These are phyloP conservation scores for Colletotrichum salicis DNA, from an alignment of 2,329 filamentous ascomycete genomes.

Conservation along the genomic window DNA sequence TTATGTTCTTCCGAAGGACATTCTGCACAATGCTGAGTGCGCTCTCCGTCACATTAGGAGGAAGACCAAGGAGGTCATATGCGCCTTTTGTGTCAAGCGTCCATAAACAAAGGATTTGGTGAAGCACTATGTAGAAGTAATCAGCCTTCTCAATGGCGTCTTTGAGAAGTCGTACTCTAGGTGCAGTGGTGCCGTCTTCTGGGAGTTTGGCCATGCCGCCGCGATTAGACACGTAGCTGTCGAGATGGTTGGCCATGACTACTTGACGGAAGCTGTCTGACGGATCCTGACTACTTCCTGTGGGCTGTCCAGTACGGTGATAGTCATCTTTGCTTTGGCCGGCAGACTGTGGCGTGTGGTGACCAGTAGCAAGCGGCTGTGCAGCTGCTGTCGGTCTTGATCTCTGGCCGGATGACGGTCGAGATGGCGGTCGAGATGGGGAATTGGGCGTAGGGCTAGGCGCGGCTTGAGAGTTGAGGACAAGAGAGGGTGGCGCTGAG, in stretches of 20 bases:
- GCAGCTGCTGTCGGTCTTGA: background rate
- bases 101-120: slow-evolving; percentile 73
- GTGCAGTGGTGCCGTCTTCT: slow-evolving; percentile 33
- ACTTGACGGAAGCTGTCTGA: background rate
- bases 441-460: background rate
- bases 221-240: background rate
- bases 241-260: slow-evolving; percentile 10
- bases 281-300: background rate
- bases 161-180: slow-evolving; percentile 64
- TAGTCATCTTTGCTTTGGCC: background rate
- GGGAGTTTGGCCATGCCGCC: background rate
- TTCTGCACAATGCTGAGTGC: slow-evolving; percentile 48
- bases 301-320: background rate
- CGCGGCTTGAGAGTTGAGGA: background rate
- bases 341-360: background rate
- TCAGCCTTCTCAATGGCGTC: slow-evolving; percentile 68
- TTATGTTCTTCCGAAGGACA: slow-evolving; percentile 51
- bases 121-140: slow-evolving; percentile 71
- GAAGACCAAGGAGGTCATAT: slow-evolving; percentile 37
- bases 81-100: slow-evolving; percentile 51
- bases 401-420: background rate
- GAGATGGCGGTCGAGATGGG: background rate
- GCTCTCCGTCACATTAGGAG: slow-evolving; percentile 39
- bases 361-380: background rate
- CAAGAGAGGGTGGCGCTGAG: background rate